These are phyloP conservation scores for Gonium pectorale DNA, from an alignment of 139 green algal genomes.

Conservation along the genomic window DNA sequence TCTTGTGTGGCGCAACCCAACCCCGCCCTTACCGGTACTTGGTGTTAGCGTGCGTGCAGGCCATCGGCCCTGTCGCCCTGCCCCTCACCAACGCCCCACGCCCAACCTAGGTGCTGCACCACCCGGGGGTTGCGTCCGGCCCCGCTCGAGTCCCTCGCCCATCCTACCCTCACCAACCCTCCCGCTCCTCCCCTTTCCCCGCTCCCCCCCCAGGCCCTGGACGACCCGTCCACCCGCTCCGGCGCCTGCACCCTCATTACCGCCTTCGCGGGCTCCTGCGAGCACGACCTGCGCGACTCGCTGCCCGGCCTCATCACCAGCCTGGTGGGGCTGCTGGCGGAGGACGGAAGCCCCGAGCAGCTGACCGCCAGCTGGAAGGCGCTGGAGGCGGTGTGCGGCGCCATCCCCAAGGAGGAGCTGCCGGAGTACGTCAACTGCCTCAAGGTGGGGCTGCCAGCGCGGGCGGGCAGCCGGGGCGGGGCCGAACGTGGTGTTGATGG, in stretches of 20 bases:
- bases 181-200: neutral
- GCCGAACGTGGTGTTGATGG: too few species aligned
- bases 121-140: too few species aligned
- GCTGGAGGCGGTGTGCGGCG: constrained; percentile 74
- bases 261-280: constrained; percentile 29
- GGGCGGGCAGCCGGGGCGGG: neutral
- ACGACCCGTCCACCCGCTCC: constrained; percentile 60
- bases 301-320: constrained; percentile 53
- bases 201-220: constrained; percentile 61
- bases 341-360: constrained; percentile 49
- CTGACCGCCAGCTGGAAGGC: constrained; percentile 81
- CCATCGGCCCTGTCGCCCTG: too few species aligned
- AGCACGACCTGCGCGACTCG: constrained; percentile 54
- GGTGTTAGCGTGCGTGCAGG: too few species aligned
- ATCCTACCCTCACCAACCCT: too few species aligned
- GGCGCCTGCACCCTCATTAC: constrained; percentile 41
- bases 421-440: constrained; percentile 73
- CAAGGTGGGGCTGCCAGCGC: constrained; percentile 33
- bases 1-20: too few species aligned
- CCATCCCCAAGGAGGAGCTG: constrained; percentile 90
- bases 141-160: too few species aligned
- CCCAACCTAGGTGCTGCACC: too few species aligned
- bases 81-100: too few species aligned
- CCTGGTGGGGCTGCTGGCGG: constrained; percentile 74
- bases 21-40: too few species aligned